Percentiles rank a stretch among this genome's conserved stretches.
phyloP scores from a whole-genome alignment of 2,329 filamentous ascomycete species.

The Emydomyces testavorans region DNA sequence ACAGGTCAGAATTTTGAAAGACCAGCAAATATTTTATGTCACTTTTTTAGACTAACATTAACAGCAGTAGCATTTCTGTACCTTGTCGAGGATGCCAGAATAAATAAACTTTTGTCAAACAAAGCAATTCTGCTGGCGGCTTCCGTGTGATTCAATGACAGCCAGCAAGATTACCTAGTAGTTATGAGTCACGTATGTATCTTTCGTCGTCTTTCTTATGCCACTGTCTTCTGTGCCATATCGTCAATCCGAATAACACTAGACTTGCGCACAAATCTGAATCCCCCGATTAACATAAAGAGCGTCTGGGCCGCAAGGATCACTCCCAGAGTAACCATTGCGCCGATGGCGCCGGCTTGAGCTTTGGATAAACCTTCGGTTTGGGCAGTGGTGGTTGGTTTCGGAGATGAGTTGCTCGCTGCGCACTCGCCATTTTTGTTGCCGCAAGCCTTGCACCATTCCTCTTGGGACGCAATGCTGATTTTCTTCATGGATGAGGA shows the following conservation, averaged over 20 bases:
- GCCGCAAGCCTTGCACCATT: constrained; percentile 68
- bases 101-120: too few relatives aligned
- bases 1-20: too few relatives aligned
- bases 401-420: constrained; percentile 21
- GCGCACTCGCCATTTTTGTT: constrained; percentile 56
- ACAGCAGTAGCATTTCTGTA: too few relatives aligned
- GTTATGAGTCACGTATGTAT: too few relatives aligned
- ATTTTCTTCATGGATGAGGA: constrained; percentile 51
- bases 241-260: constrained; percentile 1
- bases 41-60: too few relatives aligned
- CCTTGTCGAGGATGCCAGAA: too few relatives aligned
- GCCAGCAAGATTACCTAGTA: too few relatives aligned
- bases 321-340: constrained; percentile 55
- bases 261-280: constrained; percentile 48
- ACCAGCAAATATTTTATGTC: too few relatives aligned
- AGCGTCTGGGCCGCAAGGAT: constrained; percentile 47
- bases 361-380: constrained; percentile 49
- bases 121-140: too few relatives aligned
- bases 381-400: constrained; percentile 20
- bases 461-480: constrained; percentile 49
- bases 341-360: constrained; percentile 71
- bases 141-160: too few relatives aligned
- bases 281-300: constrained; percentile 45
- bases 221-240: constrained; percentile 1
- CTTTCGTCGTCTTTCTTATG: background rate